These are phyloP conservation scores for Fonsecaea nubica DNA, from an alignment of 2,329 filamentous ascomycete genomes.

Conservation along the genomic window DNA sequence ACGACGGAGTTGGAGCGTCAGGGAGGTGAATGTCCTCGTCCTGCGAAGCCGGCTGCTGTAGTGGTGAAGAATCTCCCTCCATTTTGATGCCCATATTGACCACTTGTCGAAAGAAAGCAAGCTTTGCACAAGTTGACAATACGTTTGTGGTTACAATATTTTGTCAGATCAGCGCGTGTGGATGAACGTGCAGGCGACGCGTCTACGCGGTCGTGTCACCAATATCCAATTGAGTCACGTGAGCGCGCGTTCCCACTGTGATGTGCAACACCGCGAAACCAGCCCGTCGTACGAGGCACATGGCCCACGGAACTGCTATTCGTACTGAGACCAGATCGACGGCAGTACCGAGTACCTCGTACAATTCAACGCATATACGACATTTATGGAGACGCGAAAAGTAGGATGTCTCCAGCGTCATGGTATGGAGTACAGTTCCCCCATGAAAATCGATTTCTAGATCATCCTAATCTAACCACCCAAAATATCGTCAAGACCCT, in stretches of 20 bases:
- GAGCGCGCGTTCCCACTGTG: not conserved
- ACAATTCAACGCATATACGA: not conserved
- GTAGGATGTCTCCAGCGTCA: not conserved
- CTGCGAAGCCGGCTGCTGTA: conserved; percentile 16
- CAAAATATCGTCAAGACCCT: conserved; percentile 30
- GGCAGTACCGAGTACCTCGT: not conserved
- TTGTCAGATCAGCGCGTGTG: not conserved
- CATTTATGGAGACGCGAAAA: not conserved
- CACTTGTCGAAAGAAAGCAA: not conserved
- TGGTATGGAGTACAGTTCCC: not conserved
- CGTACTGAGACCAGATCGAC: not conserved
- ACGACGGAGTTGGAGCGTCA: conserved; percentile 35
- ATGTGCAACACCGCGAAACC: too few species aligned
- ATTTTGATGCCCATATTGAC: conserved; percentile 36
- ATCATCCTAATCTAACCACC: conserved; percentile 19
- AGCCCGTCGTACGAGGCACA: too few species aligned
- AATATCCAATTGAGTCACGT: not conserved
- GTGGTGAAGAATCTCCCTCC: conserved; percentile 42
- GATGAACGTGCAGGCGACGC: not conserved
- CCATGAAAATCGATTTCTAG: conserved; percentile 14
- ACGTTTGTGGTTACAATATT: not conserved
- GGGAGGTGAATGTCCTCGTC: conserved; percentile 37
- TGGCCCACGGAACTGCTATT: too few species aligned
- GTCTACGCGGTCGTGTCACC: not conserved
- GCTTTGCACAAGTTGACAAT: too few species aligned